Percentiles rank a stretch among this genome's conserved stretches.
Conservation (phyloP, 331 rosid species). For the Erythrophleum ivorense region DNA sequence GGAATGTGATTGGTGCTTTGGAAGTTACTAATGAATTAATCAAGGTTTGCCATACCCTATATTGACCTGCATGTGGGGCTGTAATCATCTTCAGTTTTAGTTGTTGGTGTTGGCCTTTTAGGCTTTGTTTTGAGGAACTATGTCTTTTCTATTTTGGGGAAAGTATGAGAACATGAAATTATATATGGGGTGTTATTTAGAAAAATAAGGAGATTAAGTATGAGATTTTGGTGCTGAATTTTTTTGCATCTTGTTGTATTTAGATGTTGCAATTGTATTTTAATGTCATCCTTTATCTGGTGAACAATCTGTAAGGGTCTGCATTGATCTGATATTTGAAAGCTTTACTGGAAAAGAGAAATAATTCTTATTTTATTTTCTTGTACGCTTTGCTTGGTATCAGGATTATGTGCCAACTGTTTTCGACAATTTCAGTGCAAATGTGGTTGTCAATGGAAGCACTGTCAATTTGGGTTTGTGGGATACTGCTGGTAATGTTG, state of each 20-base stretch:
- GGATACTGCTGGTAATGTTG: slow-evolving; percentile 93
- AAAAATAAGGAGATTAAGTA: neutral
- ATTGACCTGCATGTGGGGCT: slow-evolving; percentile 21
- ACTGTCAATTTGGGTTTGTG: slow-evolving; percentile 97
- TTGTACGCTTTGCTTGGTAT: slow-evolving; percentile 46
- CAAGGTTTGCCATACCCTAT: slow-evolving; percentile 23
- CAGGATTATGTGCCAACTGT: slow-evolving; percentile 99
- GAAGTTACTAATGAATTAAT: slow-evolving; percentile 16
- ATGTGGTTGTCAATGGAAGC: slow-evolving; percentile 95
- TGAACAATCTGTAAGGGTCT: neutral
- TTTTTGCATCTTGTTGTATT: neutral
- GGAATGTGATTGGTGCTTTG: neutral
- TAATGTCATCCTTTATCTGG: neutral
- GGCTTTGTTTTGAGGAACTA: slow-evolving; percentile 17
- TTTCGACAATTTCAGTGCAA: slow-evolving; percentile 98
- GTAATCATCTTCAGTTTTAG: neutral
- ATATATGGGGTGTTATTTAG: neutral
- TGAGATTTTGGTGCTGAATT: slow-evolving; percentile 1
- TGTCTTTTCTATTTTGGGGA: neutral
- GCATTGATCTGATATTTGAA: neutral
- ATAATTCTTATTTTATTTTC: slow-evolving; percentile 26
- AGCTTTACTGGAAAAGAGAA: slow-evolving; percentile 30
- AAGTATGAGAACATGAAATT: neutral
- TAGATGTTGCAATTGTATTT: neutral
- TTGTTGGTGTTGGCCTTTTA: neutral